Base-by-base conservation (phyloP, 2,329 filamentous ascomycete genomes). In the Hypoxylon sp. region DNA sequence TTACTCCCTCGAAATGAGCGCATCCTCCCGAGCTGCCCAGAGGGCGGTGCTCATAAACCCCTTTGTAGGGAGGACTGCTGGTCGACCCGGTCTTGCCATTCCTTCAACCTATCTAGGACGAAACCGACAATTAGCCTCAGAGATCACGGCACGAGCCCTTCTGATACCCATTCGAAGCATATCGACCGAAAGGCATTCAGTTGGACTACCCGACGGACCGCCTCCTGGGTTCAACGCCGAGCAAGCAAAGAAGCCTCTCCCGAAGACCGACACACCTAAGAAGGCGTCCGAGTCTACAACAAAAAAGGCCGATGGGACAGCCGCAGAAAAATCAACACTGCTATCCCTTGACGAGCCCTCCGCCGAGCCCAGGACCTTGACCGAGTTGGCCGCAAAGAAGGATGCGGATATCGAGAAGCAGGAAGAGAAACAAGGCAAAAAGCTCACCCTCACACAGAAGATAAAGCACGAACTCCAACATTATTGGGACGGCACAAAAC, bases 401-500 rank as follows among this genome's bases (percentile, higher is more conserved):
- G 85, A 90, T 72, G 88, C 87, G 58, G 79, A 85, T 0, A 80
- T 87, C 7, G 86, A 88, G 62, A 89, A 89, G 76, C 86, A 88
- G 72, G 89, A 92, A 81, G 85, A 89, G 73, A 91, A 92, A 80
- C 90, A 92, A 68, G 87, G 91, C 74, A 93, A 94, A 84, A 98
- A 97, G 79, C 82, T 97, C 81, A 97, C 94, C 0, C 54, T 98
- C 1, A 91, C 89, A 81, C 93, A 98, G 80, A 97, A 94, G 83
- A 90, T 99, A 77, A 99, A 97, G 87, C 94, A 97, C 80, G 96
- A 99, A 81, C 87, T 86, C 13, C 89, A 91, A 69, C 96, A 99
- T 80, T 99, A 99, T 83, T 98, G 96, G 95, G 96, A 99, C 81
- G 96, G 96, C 67, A 98, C 94, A 29, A 99, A 99, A 82, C 86